Evolutionary conservation across 352 stramenopile genomes (phyloP).

Genomic region (Globisporangium lucens): DNA sequence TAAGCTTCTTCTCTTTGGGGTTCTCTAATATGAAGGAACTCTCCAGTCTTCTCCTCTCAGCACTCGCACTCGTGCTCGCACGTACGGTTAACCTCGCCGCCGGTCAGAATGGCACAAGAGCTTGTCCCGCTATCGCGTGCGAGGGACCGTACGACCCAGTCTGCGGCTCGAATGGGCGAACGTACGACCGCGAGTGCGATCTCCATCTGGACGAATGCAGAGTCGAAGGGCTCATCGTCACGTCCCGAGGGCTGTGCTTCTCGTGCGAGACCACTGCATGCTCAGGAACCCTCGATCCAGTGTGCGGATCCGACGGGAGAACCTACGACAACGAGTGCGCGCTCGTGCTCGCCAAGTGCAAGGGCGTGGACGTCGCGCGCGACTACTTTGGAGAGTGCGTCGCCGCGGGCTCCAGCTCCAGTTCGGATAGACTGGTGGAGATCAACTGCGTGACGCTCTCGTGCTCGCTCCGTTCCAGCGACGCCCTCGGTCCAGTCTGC

Average conservation of each 20-base stretch:
- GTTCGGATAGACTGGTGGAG: no score
- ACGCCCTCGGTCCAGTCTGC: no score
- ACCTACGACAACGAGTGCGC: constrained; percentile 1
- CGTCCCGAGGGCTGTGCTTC: not conserved
- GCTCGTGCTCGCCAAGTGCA: constrained; percentile 6
- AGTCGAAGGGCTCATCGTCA: not conserved
- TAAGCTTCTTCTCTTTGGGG: no score
- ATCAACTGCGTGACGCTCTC: no score
- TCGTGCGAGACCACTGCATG: not conserved
- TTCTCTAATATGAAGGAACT: no score
- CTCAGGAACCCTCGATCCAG: not conserved
- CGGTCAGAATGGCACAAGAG: no score
- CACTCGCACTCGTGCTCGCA: no score
- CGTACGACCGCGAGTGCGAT: not conserved
- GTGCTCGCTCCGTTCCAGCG: no score
- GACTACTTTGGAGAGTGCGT: not conserved
- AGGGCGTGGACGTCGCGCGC: not conserved
- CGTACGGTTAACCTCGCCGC: no score
- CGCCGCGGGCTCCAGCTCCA: not conserved
- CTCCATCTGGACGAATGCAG: not conserved
- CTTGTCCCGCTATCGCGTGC: no score
- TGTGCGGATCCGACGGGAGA: not conserved
- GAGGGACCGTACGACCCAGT: not conserved
- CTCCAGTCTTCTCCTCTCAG: no score
- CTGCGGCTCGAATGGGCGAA: not conserved